Conservation (phyloP, 257 asterid species). For the Capsicum baccatum region DNA sequence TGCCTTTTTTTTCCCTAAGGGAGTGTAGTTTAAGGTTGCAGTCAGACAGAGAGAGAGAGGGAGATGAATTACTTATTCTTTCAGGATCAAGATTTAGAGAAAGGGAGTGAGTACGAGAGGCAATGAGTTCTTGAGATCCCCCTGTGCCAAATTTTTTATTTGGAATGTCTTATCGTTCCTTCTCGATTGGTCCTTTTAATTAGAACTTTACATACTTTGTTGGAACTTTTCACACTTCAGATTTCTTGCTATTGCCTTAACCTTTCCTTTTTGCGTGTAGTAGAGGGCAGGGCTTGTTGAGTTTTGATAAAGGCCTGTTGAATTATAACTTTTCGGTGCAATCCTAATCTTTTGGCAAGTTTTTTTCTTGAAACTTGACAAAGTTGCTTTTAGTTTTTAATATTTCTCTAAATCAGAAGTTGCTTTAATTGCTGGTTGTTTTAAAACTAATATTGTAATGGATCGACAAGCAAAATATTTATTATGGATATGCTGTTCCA, state of each 20-base stretch:
- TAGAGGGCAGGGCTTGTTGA: conserved; percentile 3
- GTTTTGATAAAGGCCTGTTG: background rate
- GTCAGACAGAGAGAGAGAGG: background rate
- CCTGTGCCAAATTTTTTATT: background rate
- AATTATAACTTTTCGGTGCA: background rate
- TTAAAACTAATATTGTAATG: background rate
- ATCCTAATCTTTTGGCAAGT: conserved; percentile 3
- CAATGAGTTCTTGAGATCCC: background rate
- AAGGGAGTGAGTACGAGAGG: background rate
- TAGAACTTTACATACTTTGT: background rate
- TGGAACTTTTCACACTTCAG: background rate
- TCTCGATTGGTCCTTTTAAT: background rate
- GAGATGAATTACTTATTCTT: conserved; percentile 5
- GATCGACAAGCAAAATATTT: background rate
- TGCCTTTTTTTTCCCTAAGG: background rate
- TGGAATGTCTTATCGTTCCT: background rate
- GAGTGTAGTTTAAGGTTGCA: background rate
- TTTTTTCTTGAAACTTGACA: background rate
- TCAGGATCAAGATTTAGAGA: conserved; percentile 3
- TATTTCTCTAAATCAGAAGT: conserved; percentile 7
- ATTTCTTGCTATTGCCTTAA: conserved; percentile 17
- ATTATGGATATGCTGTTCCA: conserved; percentile 14
- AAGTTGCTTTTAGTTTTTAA: conserved; percentile 5
- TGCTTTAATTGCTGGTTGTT: background rate
- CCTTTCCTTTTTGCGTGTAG: background rate